Evolutionary conservation across 805 yeast genomes (phyloP), one percentile per base, ranked within the genome.

Genomic region (Sporopachydermia lactativora): DNA sequence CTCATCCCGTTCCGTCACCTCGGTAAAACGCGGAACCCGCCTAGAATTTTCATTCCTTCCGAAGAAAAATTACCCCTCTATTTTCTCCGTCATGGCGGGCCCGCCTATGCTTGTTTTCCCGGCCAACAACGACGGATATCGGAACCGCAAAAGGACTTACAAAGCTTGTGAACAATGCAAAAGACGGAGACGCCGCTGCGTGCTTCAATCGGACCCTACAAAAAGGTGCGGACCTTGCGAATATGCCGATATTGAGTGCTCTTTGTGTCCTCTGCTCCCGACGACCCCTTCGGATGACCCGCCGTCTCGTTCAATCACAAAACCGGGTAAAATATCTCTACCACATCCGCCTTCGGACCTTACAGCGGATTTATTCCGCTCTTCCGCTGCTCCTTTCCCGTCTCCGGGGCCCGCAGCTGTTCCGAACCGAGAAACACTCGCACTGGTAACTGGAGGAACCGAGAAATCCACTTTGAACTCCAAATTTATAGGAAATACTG

Each of bases 131-230:
- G 57, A 52, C 15, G 61, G 52, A 44, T 63, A 61, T 47, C 57
- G 67, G 37, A 54, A 54, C 18, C 59, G 68, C n/a, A 64, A 64
- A 42, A 51, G 68, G 6, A 65, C 64, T 3, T 64, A 60, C 51
- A 55, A 58, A 46, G 66, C 68, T 37, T 63, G 68, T 46, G 57
- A 55, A 39, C 62, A 55, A 44, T 63, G 68, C 50, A 56, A 65
- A 39, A 52, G 59, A 4, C 51, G 62, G 18, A 49, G 68, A 28
- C 53, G 48, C 38, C 17, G 55, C 6, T 35, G 37, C 14, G n/a
- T 13, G 6, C n/a, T 14, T 8, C 18, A 15, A 13, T 35, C 37
- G 11, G 37, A 35, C 18, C 14, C 37, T 13, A 44, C 44, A 19
- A 52, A 47, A 19, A 47, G 55, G 15, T 58, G 62, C 28, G 58